Evolutionary conservation across 179 eudicot genomes (phyloP), one percentile per base, ranked within the genome.

Genomic region (Heliamphora pulchella): DNA sequence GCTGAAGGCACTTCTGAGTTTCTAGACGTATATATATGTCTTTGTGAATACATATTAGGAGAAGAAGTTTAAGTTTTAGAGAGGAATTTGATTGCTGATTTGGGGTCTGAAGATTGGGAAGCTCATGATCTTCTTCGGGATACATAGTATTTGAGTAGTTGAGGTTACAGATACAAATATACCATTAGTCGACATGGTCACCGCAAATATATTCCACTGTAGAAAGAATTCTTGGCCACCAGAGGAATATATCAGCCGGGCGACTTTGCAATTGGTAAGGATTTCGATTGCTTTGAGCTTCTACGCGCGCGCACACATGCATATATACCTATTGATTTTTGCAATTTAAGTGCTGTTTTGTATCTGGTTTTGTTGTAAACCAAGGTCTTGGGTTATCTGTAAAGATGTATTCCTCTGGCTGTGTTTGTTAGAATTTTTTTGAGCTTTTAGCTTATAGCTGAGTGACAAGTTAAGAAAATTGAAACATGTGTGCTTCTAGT

Each of bases 171-270:
- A 59, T 17, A 68, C 22, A 44, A 39, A 63, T 3, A 76, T 68
- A 8, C 47, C 3, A 75, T 46, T 76, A 48, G 82, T 73, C 66
- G 84, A 81, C 58, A 91, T 95, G 98, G 96, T 95, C 75, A 76
- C 86, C 44, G 94, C 93, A 15, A 90, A 88, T 31, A 77, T 96
- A 63, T 94, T 94, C 83, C 97, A 92, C 47, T 84, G 84, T 82
- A 94, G 86, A 82, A 96, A 87, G 90, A 88, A 82, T 85, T 91
- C 99, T 48, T 96, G 99, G 99, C 97, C 99, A 62, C 92, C 98
- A 0, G 91, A 92, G 77, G 99, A 94, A 81, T 96, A 92, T 83
- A 85, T 96, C 63, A 88, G 81, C 85, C 83, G 86, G 75, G 63
- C 82, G 43, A 90, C 99, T 66, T 84, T 96, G 86, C 96, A 90